Evolutionary conservation across 2,329 filamentous ascomycete genomes (phyloP).

Genomic region (Metarhizium humberi): DNA sequence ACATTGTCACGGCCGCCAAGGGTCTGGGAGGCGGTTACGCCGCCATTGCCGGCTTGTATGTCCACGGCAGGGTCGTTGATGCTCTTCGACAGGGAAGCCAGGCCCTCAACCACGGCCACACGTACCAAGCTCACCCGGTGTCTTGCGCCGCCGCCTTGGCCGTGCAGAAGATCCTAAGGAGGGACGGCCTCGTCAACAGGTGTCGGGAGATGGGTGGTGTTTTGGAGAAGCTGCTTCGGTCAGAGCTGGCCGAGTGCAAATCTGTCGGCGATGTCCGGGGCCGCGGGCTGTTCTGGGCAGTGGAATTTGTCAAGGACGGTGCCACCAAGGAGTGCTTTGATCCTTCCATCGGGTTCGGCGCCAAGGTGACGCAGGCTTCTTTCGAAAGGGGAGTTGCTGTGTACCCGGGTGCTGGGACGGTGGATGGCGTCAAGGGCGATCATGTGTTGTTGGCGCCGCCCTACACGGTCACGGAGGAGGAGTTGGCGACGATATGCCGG

Average conservation of each 20-base stretch:
- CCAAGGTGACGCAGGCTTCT: no score
- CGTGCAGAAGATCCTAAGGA: slow-evolving; percentile 37
- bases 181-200: slow-evolving; percentile 50
- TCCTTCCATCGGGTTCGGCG: slow-evolving; percentile 14
- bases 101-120: slow-evolving; percentile 14
- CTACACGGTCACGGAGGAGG: neutral
- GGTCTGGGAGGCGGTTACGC: slow-evolving; percentile 54
- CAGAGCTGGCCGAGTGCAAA: slow-evolving; percentile 30
- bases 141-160: slow-evolving; percentile 12
- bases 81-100: slow-evolving; percentile 1
- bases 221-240: slow-evolving; percentile 33
- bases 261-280: slow-evolving; percentile 38
- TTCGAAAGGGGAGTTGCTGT: slow-evolving; percentile 28
- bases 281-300: slow-evolving; percentile 40
- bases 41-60: slow-evolving; percentile 13
- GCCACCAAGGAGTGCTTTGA: slow-evolving; percentile 27
- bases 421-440: slow-evolving; percentile 36
- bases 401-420: slow-evolving; percentile 55
- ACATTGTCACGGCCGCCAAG: slow-evolving; percentile 59
- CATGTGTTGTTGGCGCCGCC: slow-evolving; percentile 13
- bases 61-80: slow-evolving; percentile 2
- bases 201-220: slow-evolving; percentile 23
- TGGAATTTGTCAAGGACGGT: slow-evolving; percentile 35
- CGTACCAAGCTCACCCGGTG: slow-evolving; percentile 17
- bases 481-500: neutral